These are phyloP conservation scores for Caloboletus firmus DNA, from an alignment of 1,284 basidiomycete genomes.

Conservation along the genomic window DNA sequence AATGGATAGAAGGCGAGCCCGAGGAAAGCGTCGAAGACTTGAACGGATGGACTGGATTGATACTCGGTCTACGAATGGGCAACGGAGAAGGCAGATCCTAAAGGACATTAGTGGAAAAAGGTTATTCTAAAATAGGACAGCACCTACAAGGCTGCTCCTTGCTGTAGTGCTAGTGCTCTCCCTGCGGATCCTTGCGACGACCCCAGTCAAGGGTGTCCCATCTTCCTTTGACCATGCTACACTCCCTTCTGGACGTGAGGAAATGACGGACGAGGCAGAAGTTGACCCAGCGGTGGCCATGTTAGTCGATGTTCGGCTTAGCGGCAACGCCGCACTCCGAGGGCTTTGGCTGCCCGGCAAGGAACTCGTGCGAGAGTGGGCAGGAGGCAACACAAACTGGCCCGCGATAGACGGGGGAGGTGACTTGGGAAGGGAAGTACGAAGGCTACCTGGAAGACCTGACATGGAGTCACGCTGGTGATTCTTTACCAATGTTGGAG, in stretches of 20 bases:
- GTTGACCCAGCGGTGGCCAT: constrained; percentile 35
- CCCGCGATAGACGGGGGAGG: constrained; percentile 52
- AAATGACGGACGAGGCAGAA: constrained; percentile 39
- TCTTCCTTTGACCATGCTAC: constrained; percentile 43
- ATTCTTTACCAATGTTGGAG: constrained; percentile 59
- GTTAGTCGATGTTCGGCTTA: constrained; percentile 35
- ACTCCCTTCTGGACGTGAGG: constrained; percentile 41
- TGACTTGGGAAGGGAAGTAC: constrained; percentile 44
- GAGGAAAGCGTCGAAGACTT: constrained; percentile 67
- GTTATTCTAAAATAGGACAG: not conserved
- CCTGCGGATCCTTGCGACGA: constrained; percentile 41
- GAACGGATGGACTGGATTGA: constrained; percentile 61
- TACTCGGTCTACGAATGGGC: constrained; percentile 53
- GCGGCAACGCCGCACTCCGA: constrained; percentile 39
- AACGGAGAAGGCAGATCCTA: constrained; percentile 42
- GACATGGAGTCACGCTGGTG: constrained; percentile 52
- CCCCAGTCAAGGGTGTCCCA: constrained; percentile 26
- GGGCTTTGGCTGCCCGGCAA: constrained; percentile 34
- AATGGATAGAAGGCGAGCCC: constrained; percentile 50
- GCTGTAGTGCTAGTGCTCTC: constrained; percentile 42
- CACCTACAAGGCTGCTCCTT: constrained; percentile 37
- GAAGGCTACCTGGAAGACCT: constrained; percentile 46
- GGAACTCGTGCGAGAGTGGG: constrained; percentile 39
- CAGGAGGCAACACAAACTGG: constrained; percentile 54
- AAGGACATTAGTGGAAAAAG: constrained; percentile 21